phyloP scores from a whole-genome alignment of 148 eudicot species.

The Vaccinium darrowii region DNA sequence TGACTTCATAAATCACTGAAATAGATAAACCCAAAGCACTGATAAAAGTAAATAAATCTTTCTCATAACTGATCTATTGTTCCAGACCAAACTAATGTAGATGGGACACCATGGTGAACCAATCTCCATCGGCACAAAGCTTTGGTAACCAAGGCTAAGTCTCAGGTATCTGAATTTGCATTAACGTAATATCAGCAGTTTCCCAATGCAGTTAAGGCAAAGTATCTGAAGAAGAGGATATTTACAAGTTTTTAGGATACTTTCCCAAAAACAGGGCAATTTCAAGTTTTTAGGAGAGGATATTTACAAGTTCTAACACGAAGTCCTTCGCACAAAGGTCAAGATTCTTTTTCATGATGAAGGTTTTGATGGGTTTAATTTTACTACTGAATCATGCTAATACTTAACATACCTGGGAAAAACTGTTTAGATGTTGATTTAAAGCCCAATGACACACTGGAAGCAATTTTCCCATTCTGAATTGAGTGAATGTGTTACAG shows the following conservation, averaged over 20 bases:
- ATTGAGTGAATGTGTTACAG: neutral
- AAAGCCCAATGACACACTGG: neutral
- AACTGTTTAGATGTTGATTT: neutral
- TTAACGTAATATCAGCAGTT: neutral
- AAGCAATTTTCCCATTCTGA: neutral
- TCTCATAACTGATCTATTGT: neutral
- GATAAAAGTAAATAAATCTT: neutral
- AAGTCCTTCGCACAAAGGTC: neutral
- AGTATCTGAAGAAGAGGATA: neutral
- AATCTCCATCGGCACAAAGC: neutral
- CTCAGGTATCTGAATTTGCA: neutral
- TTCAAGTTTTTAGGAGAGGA: neutral
- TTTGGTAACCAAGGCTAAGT: neutral
- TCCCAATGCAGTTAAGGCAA: neutral
- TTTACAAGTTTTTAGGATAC: neutral
- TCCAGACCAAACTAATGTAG: neutral
- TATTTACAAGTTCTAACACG: neutral
- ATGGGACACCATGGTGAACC: neutral
- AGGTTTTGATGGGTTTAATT: no score
- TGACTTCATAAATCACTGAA: neutral
- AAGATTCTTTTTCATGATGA: neutral
- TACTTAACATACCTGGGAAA: neutral
- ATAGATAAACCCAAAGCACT: neutral
- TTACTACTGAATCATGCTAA: neutral
- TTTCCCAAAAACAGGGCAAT: neutral